These are phyloP conservation scores for Aphanomyces euteiches DNA, from an alignment of 352 stramenopile species.

Conservation along the genomic window DNA sequence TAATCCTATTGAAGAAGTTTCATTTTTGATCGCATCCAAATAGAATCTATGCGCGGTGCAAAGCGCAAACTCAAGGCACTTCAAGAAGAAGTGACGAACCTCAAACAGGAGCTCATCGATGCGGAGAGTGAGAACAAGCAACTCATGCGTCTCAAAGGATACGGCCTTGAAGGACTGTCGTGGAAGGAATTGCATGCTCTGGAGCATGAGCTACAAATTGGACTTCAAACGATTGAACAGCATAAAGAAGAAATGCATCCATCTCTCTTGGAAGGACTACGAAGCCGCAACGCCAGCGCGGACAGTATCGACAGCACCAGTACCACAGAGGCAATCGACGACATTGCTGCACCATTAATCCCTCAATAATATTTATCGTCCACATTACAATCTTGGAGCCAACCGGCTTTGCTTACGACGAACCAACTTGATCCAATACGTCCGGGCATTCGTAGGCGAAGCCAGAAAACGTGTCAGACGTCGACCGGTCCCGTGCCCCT, in stretches of 20 bases:
- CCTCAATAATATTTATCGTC: neutral
- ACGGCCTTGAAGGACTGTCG: conserved; percentile 58
- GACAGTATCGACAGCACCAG: neutral
- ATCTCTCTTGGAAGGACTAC: neutral
- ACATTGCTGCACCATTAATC: conserved; percentile 9
- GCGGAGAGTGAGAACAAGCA: conserved; percentile 66
- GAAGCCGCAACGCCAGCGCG: neutral
- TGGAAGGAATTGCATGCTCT: conserved; percentile 49
- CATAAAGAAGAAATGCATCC: conserved; percentile 27
- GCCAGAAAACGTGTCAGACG: conserved; percentile 75
- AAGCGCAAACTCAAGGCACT: conserved; percentile 33
- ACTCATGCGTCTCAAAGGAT: conserved; percentile 72
- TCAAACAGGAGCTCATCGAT: conserved; percentile 71
- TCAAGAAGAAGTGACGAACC: conserved; percentile 56
- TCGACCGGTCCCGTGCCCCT: conserved; percentile 37
- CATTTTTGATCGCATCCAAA: neutral
- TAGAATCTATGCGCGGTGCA: conserved; percentile 12
- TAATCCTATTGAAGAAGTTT: neutral
- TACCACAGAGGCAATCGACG: neutral
- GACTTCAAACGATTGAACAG: conserved; percentile 52
- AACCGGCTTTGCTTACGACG: neutral
- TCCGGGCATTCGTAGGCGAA: conserved; percentile 78
- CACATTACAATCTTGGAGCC: no score
- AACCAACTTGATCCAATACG: conserved; percentile 47
- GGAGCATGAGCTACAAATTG: conserved; percentile 51